These are phyloP conservation scores for Effrenium voratum DNA, from an alignment of 73 alveolate genomes.

Conservation along the genomic window DNA sequence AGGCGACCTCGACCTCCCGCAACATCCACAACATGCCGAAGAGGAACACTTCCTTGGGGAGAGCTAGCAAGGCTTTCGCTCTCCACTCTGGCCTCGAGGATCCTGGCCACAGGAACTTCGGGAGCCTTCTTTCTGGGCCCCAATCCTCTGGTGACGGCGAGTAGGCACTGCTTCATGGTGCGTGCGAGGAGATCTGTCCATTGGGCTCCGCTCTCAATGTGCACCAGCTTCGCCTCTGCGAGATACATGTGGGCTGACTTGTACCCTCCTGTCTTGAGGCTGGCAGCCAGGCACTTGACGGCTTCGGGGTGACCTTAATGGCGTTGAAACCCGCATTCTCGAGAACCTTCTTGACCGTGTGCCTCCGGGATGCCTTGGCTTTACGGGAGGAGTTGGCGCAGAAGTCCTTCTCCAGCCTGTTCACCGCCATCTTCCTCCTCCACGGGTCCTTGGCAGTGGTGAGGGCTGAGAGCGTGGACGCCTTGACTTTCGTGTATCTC, in stretches of 20 bases:
- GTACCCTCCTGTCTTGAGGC: not conserved
- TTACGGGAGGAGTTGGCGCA: too few species aligned
- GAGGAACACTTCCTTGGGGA: not conserved
- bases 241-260: not conserved
- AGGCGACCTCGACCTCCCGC: slow-evolving; percentile 5
- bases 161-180: not conserved
- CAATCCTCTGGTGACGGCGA: not conserved
- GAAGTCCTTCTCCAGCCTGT: too few species aligned
- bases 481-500: too few species aligned
- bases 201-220: not conserved
- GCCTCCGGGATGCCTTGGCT: too few species aligned
- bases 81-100: not conserved
- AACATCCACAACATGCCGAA: not conserved
- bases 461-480: too few species aligned
- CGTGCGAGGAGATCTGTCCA: not conserved
- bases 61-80: too few species aligned
- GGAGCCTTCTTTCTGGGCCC: not conserved
- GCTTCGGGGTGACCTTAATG: too few species aligned
- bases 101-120: not conserved
- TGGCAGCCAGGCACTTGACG: not conserved
- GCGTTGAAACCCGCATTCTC: too few species aligned
- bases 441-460: too few species aligned
- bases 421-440: too few species aligned
- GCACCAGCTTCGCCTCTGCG: not conserved
- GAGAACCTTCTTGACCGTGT: too few species aligned